phyloP scores from a whole-genome alignment of 1,284 basidiomycete species.

The Apiotrichum siamense region DNA sequence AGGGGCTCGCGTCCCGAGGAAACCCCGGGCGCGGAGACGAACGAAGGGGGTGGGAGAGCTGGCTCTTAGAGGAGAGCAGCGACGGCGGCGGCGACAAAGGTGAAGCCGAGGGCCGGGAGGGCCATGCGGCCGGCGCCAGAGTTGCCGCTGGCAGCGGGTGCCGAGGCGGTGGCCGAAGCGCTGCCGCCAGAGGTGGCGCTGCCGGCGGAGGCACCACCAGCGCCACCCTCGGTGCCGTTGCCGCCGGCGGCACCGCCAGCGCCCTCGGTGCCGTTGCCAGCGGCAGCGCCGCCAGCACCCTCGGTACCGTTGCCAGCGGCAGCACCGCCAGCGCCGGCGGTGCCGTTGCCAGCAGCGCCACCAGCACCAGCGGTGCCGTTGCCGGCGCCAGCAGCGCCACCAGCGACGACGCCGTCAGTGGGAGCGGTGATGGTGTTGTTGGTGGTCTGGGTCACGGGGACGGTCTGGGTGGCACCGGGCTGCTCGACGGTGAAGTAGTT shows the following conservation, averaged over 20 bases:
- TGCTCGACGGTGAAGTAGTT: slow-evolving; percentile 70
- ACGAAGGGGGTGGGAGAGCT: background rate
- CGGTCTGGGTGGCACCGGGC: slow-evolving; percentile 55
- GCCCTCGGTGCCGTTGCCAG: too few species aligned
- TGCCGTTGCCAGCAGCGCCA: background rate
- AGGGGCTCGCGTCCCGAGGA: too few species aligned
- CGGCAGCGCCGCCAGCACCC: too few species aligned
- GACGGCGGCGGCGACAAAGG: slow-evolving; percentile 25
- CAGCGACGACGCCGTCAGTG: slow-evolving; percentile 3
- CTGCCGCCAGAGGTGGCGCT: too few species aligned
- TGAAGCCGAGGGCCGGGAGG: slow-evolving; percentile 9
- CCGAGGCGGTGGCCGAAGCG: too few species aligned
- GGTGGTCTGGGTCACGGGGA: slow-evolving; percentile 22
- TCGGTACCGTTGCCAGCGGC: background rate
- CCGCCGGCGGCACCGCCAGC: too few species aligned
- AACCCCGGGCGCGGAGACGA: too few species aligned
- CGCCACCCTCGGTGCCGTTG: background rate
- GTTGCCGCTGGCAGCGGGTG: too few species aligned
- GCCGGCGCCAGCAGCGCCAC: slow-evolving; percentile 1
- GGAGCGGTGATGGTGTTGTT: background rate
- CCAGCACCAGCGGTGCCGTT: too few species aligned
- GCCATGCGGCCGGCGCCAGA: too few species aligned
- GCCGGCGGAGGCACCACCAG: too few species aligned
- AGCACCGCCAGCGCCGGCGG: background rate
- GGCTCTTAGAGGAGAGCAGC: slow-evolving; percentile 18